Base-by-base conservation (phyloP, 306 rosid species). In the Inga leiocalycina region DNA sequence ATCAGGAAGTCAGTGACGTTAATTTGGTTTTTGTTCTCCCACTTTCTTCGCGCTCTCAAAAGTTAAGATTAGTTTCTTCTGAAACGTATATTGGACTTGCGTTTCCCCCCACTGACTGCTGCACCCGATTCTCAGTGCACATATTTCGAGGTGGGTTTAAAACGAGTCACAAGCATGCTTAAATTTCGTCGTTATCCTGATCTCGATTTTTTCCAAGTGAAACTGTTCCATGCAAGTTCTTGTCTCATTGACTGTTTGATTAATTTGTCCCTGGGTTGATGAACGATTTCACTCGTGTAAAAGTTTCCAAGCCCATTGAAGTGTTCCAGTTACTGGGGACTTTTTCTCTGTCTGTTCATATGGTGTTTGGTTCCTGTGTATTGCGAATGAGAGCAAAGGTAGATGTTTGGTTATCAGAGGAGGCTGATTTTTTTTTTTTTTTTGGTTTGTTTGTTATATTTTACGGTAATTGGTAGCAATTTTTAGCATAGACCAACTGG, bases 211-310 rank as follows among this genome's bases (percentile, higher is more conserved):
- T 75, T 27, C 51, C 0, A 10, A 8, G 48, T 34, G 19, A 43
- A 39, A 5, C 27, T 24, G 57, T 66, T 27, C 48, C 71, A 24
- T 67, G 45, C 27, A 66, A 68, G 52, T 45, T n/a, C 20, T 14
- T 75, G 22, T 30, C 70, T 81, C 8, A 56, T 35, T 39, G 71
- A 82, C 85, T 49, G 61, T 75, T 82, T 65, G 75, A 66, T 75
- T 75, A 49, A 39, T 32, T 66, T 66, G 43, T 0, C 34, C 65
- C 13, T 41, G 27, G 45, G 27, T 48, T 64, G 79, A 44, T n/a
- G 71, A 73, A 56, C 20, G 32, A 48, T 56, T 68, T 54, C 67
- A 37, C 17, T 35, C 68, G 80, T n/a, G 24, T 17, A 6, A 6
- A 8, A 35, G 41, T 71, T 62, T 46, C 39, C 19, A 74, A 32